Evolutionary conservation across 192 early-diverging fungal species (phyloP), one percentile per base, ranked within the genome.

Genomic region (Helicostylum pulchrum): DNA sequence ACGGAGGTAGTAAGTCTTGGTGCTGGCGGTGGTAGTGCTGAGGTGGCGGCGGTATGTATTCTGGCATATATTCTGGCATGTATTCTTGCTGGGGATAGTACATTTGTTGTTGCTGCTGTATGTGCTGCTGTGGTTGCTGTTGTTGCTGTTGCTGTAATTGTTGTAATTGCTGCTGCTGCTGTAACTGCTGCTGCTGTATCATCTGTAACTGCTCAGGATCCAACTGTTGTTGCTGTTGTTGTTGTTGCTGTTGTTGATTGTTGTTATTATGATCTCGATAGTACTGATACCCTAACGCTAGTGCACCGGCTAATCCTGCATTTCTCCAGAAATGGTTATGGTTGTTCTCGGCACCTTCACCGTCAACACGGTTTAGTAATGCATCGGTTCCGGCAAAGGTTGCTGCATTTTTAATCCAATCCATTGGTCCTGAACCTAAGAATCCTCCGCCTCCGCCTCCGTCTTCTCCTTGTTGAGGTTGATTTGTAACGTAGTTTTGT

Each of bases 271-370:
- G 53, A 23, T 54, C 32, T 39, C n/a, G 32, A 39, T 56, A 56
- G 19, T 56, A 56, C 9, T 56, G 30, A 20, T 56, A 56, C 0
- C 54, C 54, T 11, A 56, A 39, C 12, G 54, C 54, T 56, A 56
- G 9, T 1, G 54, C 54, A 36, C 54, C 54, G 10, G 54, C 54
- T 17, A 56, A 15, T 3, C 54, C 54, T 10, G 54, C 54, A 11
- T 56, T 56, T 19, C 54, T 30, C 54, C 54, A 56, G 31, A 56
- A 56, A 32, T 56, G 54, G n/a, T 32, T 15, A 7, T 56, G 31
- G 10, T 56, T n/a, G 8, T 56, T 34, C 19, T 56, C 54, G 10
- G 17, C 54, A 10, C 9, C 9, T 9, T 39, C 36, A 39, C 36
- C 36, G 19, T 56, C 54, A 2, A 21, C 2, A 36, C n/a, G n/a